phyloP scores from a whole-genome alignment of 2,329 filamentous ascomycete genomes.

The Stemphylium beticola region DNA sequence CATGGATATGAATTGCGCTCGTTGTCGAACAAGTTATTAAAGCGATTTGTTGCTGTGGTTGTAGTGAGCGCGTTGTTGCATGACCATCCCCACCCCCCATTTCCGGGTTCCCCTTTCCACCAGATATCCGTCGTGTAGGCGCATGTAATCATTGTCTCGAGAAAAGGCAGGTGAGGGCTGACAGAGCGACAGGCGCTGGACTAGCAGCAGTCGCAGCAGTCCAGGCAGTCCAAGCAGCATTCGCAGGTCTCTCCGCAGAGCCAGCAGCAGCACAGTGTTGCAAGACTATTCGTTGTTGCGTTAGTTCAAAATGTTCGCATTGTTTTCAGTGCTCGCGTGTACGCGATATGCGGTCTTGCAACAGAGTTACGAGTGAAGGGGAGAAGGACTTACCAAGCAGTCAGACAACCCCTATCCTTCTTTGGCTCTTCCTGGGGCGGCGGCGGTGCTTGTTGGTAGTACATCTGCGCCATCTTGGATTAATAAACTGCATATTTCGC shows the following conservation, averaged over 20 bases:
- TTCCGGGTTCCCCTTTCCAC: too few species aligned
- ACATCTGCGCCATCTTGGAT: constrained; percentile 30
- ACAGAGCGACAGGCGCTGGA: neutral
- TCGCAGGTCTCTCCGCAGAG: constrained; percentile 46
- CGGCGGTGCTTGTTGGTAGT: constrained; percentile 39
- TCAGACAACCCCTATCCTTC: constrained; percentile 43
- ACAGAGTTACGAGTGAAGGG: neutral
- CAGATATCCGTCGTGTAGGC: too few species aligned
- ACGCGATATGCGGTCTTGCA: neutral
- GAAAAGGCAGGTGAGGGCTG: too few species aligned
- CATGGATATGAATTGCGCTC: too few species aligned
- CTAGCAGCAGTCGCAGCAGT: constrained; percentile 37
- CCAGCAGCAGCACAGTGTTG: constrained; percentile 47
- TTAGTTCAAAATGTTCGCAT: neutral
- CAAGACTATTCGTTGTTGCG: constrained; percentile 28
- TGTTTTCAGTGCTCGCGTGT: too few species aligned
- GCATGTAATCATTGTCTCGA: too few species aligned
- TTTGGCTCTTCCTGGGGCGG: constrained; percentile 33
- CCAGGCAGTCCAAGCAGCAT: constrained; percentile 42
- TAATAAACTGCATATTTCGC: too few species aligned
- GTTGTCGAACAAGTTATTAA: too few species aligned
- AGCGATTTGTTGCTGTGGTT: too few species aligned
- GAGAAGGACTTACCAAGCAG: constrained; percentile 35
- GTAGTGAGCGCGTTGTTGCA: too few species aligned
- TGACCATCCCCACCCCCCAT: too few species aligned